Conservation (phyloP, 495 filamentous ascomycete genomes). For the Saxophila tyrrhenica region DNA sequence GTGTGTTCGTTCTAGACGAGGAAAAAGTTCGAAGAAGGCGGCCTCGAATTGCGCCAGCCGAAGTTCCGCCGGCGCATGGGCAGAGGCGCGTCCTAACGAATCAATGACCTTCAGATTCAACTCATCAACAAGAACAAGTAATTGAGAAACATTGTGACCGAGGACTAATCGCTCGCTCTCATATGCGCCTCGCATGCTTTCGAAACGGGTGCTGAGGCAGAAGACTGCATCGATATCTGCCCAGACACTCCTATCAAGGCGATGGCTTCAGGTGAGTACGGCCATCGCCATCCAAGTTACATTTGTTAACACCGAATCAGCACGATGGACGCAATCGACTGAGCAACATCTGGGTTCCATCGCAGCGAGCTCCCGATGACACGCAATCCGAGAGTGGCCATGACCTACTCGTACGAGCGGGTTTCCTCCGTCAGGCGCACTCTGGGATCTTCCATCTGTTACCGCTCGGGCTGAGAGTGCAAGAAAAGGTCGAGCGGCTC, state of each 20-base stretch:
- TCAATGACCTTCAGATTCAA: not conserved
- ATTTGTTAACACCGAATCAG: not conserved
- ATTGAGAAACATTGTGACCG: not conserved
- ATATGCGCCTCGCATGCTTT: not conserved
- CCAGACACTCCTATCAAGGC: not conserved
- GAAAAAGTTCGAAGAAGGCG: not conserved
- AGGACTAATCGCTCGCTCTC: no score
- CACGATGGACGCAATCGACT: slow-evolving; percentile 49
- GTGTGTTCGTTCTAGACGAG: not conserved
- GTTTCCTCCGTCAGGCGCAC: slow-evolving; percentile 76
- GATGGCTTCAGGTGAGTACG: not conserved
- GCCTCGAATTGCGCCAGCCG: not conserved
- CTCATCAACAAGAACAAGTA: not conserved
- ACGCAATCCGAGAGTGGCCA: slow-evolving; percentile 47
- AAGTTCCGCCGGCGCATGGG: not conserved
- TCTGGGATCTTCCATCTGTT: slow-evolving; percentile 89
- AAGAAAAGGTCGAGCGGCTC: slow-evolving; percentile 73
- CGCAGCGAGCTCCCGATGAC: slow-evolving; percentile 46
- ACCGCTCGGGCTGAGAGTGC: slow-evolving; percentile 78
- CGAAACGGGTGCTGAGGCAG: not conserved
- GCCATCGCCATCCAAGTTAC: not conserved
- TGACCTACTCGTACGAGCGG: slow-evolving; percentile 61
- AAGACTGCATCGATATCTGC: not conserved
- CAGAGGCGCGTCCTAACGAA: not conserved
- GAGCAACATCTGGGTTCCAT: slow-evolving; percentile 68